phyloP scores from a whole-genome alignment of 768 basidiomycete species.

The Leucocoprinus leucothites region DNA sequence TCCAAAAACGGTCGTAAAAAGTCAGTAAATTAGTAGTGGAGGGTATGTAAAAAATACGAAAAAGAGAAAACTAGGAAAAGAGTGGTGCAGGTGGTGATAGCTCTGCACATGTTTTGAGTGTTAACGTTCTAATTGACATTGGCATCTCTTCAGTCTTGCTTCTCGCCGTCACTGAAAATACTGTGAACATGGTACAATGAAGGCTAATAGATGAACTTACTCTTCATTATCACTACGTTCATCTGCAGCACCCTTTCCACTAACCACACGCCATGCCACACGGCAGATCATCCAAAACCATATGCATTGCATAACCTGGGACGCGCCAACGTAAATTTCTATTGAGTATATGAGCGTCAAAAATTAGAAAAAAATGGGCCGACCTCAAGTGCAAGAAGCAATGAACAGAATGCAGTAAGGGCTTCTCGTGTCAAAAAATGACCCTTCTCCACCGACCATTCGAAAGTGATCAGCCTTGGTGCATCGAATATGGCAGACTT shows the following conservation, averaged over 20 bases:
- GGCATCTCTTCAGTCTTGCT: constrained; percentile 13
- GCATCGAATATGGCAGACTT: constrained; percentile 53
- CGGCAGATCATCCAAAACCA: constrained; percentile 89
- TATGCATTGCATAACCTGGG: constrained; percentile 65
- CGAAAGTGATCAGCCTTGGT: constrained; percentile 44
- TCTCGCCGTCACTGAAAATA: background rate
- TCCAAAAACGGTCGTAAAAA: background rate
- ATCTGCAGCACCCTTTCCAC: constrained; percentile 77
- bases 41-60: background rate
- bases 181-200: background rate
- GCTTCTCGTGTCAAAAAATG: constrained; percentile 48
- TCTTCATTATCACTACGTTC: constrained; percentile 70
- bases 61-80: background rate
- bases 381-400: constrained; percentile 66
- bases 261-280: constrained; percentile 77
- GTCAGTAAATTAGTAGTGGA: background rate
- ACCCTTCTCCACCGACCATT: constrained; percentile 59
- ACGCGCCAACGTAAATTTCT: constrained; percentile 11
- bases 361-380: constrained; percentile 15
- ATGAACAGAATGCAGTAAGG: constrained; percentile 45
- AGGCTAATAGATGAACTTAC: constrained; percentile 1
- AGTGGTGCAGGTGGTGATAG: background rate
- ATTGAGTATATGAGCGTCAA: background rate
- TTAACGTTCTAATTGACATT: no score
- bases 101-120: background rate